Base-by-base conservation (phyloP, 495 filamentous ascomycete genomes). In the Penicillium lividum region DNA sequence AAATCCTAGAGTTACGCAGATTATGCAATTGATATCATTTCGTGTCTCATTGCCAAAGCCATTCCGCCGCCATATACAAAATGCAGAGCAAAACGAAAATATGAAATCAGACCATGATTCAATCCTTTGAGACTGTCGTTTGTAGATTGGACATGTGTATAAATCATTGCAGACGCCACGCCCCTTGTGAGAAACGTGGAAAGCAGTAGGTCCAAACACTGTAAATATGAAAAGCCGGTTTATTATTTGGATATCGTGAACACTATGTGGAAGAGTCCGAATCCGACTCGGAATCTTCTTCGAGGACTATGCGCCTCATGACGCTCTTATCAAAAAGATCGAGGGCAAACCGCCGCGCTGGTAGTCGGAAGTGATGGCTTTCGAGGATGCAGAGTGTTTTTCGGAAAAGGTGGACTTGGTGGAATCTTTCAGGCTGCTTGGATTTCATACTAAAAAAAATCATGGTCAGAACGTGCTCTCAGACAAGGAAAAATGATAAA, bases 271-370 rank as follows among this genome's bases (percentile, higher is more conserved):
- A 70, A 1, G 64, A 68, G 8, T 77, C 74, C 0, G 68, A 72
- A 40, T 77, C 74, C 1, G 69, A 71, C 27, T 79, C 80, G 3
- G 76, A 80, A 16, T 87, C 85, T 52, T 89, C 86, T 50, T 86
- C 84, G 5, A 88, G 71, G 33, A 98, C 87, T 53, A 97, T 89
- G 43, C 85, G 83, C 62, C 91, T 78, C 71, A 98, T 77, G 29
- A 98, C 90, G 36, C 80, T 85, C 73, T 91, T 93, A 62, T 98
- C 93, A 70, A 98, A 98, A 27, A 98, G 75, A 68, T 97, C 92
- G 50, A 97, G 85, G 34, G 97, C 86, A 71, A 95, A 92, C 43
- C 90, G 88, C 43, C 93, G 87, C 49, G 91, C 86, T 6, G 84
- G 85, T 25, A 98, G 79, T 31, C 93, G 84, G 71, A 91, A 98